Evolutionary conservation across 2,329 filamentous ascomycete genomes (phyloP).

Genomic region (Coniochaeta pulveracea): DNA sequence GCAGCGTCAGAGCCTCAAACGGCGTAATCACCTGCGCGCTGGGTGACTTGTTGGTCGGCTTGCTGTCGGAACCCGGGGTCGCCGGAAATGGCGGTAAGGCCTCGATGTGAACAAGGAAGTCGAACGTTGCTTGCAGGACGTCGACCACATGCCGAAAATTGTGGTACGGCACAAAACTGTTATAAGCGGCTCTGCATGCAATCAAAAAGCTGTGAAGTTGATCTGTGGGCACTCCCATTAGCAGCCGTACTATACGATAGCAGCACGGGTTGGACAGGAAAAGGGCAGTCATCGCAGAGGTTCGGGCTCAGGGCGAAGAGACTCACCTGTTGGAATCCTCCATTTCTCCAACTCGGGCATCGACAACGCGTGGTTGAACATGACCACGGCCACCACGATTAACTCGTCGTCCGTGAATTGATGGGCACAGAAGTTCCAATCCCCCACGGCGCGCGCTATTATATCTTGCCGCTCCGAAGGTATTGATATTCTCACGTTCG

Average conservation of each 20-base stretch:
- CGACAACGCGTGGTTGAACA: constrained; percentile 78
- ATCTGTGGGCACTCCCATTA: constrained; percentile 41
- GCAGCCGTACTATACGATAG: constrained; percentile 3
- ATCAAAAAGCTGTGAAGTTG: constrained; percentile 78
- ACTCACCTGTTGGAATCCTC: constrained; percentile 65
- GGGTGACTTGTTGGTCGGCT: constrained; percentile 51
- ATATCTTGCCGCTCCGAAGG: constrained; percentile 50
- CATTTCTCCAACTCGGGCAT: constrained; percentile 74
- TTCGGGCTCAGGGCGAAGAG: constrained; percentile 1
- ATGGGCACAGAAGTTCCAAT: constrained; percentile 85
- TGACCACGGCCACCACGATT: constrained; percentile 70
- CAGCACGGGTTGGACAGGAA: no score
- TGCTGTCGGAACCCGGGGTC: constrained; percentile 14
- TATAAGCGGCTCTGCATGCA: constrained; percentile 88
- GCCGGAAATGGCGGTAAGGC: constrained; percentile 58
- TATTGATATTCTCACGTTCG: constrained; percentile 57
- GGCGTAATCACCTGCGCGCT: constrained; percentile 69
- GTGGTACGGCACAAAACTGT: constrained; percentile 91
- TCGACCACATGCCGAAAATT: constrained; percentile 97
- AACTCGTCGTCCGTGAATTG: constrained; percentile 85
- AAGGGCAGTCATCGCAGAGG: background rate
- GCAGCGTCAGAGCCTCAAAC: constrained; percentile 77
- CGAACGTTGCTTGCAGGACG: constrained; percentile 86
- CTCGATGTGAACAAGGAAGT: constrained; percentile 74
- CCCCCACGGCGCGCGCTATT: constrained; percentile 59